These are phyloP conservation scores for Salix dunnii DNA, from an alignment of 345 rosid species.

Conservation along the genomic window DNA sequence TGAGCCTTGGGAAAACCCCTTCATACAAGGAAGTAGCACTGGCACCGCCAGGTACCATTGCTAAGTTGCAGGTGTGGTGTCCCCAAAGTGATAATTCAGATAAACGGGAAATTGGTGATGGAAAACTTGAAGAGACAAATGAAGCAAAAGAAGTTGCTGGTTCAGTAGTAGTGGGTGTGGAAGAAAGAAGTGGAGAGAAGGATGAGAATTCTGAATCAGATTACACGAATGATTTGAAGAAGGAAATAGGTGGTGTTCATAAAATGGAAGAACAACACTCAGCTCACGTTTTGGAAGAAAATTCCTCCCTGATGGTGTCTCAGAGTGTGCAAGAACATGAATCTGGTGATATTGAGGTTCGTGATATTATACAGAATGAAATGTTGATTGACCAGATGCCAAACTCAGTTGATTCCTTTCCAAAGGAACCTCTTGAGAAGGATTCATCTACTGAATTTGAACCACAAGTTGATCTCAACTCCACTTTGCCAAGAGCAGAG, in stretches of 20 bases:
- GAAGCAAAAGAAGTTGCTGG: slow-evolving; percentile 37
- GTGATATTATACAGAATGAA: slow-evolving; percentile 35
- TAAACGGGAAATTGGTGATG: slow-evolving; percentile 34
- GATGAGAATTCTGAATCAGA: slow-evolving; percentile 27
- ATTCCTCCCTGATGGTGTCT: slow-evolving; percentile 25
- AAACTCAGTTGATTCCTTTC: slow-evolving; percentile 41
- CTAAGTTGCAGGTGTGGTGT: slow-evolving; percentile 58
- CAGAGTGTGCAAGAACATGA: slow-evolving; percentile 26
- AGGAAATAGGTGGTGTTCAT: slow-evolving; percentile 32
- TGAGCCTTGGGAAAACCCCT: slow-evolving; percentile 82
- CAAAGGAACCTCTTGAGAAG: slow-evolving; percentile 37
- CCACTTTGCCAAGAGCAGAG: slow-evolving; percentile 31
- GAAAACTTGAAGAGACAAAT: slow-evolving; percentile 30
- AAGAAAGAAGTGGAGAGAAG: slow-evolving; percentile 34
- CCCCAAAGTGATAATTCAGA: slow-evolving; percentile 43
- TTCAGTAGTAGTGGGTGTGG: slow-evolving; percentile 24
- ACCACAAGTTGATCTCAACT: slow-evolving; percentile 27
- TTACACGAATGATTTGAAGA: slow-evolving; percentile 18
- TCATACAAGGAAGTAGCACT: slow-evolving; percentile 98
- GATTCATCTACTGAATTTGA: slow-evolving; percentile 27
- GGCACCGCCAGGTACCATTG: slow-evolving; percentile 90
- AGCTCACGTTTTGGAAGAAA: slow-evolving; percentile 39
- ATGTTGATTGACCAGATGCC: slow-evolving; percentile 32
- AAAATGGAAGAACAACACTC: slow-evolving; percentile 37
- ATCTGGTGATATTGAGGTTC: slow-evolving; percentile 34